These are phyloP conservation scores for Debaryomycetaceae sp. DNA, from an alignment of 1,139 yeast genomes.

Conservation along the genomic window DNA sequence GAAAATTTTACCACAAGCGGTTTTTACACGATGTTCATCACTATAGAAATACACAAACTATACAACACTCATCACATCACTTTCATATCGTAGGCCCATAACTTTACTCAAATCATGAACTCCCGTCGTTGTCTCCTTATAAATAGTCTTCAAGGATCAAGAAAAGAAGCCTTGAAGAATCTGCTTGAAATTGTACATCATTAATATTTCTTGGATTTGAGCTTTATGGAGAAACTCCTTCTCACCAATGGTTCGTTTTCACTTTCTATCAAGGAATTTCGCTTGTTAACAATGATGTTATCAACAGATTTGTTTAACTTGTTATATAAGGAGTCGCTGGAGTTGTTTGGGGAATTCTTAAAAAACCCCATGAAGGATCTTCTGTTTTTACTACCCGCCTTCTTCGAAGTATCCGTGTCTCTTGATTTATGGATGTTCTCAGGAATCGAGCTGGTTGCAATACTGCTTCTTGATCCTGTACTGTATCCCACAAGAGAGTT, in stretches of 20 bases:
- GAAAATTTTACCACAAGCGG: neutral
- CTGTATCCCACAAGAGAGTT: neutral
- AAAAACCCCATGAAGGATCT: constrained; percentile 15
- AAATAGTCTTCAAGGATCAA: no score
- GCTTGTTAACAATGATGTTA: neutral
- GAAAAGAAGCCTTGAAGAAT: no score
- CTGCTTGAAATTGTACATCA: neutral
- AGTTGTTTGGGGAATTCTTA: constrained; percentile 2
- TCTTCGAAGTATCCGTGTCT: neutral
- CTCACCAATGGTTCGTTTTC: constrained; percentile 11
- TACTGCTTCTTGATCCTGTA: neutral
- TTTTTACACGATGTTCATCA: neutral
- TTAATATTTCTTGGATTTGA: constrained; percentile 12
- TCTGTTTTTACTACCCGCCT: constrained; percentile 2
- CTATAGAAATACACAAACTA: neutral
- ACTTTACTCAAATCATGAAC: neutral
- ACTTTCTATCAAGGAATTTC: constrained; percentile 2
- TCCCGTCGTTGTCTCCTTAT: neutral
- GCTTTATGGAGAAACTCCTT: constrained; percentile 14
- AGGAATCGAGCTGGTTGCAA: neutral
- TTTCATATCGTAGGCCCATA: neutral
- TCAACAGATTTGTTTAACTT: constrained; percentile 5
- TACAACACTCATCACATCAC: neutral
- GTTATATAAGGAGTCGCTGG: constrained; percentile 2
- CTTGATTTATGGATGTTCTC: constrained; percentile 1